phyloP scores from a whole-genome alignment of 176 grass and related monocot genomes.

The Juncus inflexus region DNA sequence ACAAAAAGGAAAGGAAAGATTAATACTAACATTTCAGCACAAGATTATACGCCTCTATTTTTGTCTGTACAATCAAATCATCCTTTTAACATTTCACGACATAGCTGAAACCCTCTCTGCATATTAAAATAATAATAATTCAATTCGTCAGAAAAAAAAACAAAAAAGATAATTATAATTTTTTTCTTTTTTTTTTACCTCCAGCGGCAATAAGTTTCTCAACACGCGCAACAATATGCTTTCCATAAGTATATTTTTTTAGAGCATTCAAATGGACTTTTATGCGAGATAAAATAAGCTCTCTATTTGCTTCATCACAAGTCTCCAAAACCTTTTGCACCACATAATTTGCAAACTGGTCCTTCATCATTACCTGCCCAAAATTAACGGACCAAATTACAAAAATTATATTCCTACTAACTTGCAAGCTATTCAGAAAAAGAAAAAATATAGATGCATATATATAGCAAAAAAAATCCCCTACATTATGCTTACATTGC shows the following conservation, averaged over 20 bases:
- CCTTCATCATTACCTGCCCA: constrained; percentile 96
- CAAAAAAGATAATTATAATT: neutral
- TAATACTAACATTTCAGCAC: neutral
- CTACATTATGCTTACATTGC: neutral
- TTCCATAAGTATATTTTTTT: constrained; percentile 93
- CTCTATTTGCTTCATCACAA: constrained; percentile 84
- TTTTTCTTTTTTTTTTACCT: constrained; percentile 38
- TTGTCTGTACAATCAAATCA: constrained; percentile 88
- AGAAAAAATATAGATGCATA: constrained; percentile 1
- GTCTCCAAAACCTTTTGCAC: constrained; percentile 97
- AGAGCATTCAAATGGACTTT: constrained; percentile 97
- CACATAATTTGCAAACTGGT: constrained; percentile 97
- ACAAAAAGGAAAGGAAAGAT: constrained; percentile 46
- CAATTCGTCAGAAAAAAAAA: neutral
- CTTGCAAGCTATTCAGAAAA: neutral
- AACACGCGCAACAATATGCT: constrained; percentile 92
- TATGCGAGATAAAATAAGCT: constrained; percentile 84
- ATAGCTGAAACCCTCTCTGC: constrained; percentile 41
- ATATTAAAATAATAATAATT: constrained; percentile 11
- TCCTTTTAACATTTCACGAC: constrained; percentile 40
- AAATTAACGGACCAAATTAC: neutral
- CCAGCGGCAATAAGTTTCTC: constrained; percentile 90
- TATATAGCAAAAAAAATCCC: neutral
- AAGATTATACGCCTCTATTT: constrained; percentile 75
- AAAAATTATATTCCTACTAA: neutral